Evolutionary conservation across 176 grass and related monocot genomes (phyloP), one percentile per base, ranked within the genome.

Genomic region (Hsuehochloa calcarea): DNA sequence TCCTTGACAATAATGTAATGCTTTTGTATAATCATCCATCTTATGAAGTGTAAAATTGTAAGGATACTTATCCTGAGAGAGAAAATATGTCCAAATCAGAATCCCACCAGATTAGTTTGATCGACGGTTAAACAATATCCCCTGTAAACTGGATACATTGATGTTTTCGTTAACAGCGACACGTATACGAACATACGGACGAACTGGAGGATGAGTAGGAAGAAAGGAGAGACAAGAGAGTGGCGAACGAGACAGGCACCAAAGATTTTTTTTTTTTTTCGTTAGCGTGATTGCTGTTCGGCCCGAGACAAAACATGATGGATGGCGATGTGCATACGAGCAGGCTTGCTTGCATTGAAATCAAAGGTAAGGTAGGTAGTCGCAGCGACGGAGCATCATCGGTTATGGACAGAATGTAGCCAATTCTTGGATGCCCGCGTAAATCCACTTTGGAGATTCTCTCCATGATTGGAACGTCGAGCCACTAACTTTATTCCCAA

Each of bases 401-500:
- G 25, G 38, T 65, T 23, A 59, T 8, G 65, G 50, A 37, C 63
- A 85, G 64, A 68, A 78, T 46, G 83, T 85, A 69, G 64, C 74
- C 50, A 85, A 52, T 72, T 86, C 84, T 75, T 9, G 84, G 75
- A 64, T 86, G 54, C 84, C 56, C 56, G 44, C 77, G 31, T 80
- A 80, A 80, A 80, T 86, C 85, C 76, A 80, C 85, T 80, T 80
- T 80, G 56, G 85, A 80, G 56, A 86, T 86, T 80, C 77, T 72
- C 76, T 80, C 13, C 68, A 73, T 86, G 56, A 86, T 86, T 86
- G 85, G 68, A 52, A 80, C 68, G 55, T 78, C 74, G 16, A 85
- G 50, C 17, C 83, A 29, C 72, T 67, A 25, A 22, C 52, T 61
- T 71, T 71, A 58, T n/a, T 37, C 78, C 7, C 45, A 3, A 71